phyloP scores from a whole-genome alignment of 2,329 filamentous ascomycete genomes.

The Talaromyces rugulosus region DNA sequence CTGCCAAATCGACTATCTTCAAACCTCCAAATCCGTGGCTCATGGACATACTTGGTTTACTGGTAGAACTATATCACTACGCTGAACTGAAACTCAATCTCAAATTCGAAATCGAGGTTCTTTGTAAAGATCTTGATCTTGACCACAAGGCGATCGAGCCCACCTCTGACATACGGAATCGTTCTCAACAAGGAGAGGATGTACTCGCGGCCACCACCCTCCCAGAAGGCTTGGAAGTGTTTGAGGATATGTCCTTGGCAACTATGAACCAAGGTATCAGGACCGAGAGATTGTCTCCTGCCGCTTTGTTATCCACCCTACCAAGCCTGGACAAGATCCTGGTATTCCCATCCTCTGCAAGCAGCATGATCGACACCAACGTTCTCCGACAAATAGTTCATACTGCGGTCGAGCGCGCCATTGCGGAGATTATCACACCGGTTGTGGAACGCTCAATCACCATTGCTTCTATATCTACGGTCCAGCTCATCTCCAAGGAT shows the following conservation, averaged over 20 bases:
- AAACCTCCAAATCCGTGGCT: conserved; percentile 94
- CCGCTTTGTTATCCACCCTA: conserved; percentile 71
- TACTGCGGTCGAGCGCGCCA: conserved; percentile 78
- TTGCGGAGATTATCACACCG: conserved; percentile 94
- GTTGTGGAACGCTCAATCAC: conserved; percentile 97
- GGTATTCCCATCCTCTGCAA: conserved; percentile 71
- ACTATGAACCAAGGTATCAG: conserved; percentile 65
- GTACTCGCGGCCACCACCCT: conserved; percentile 53
- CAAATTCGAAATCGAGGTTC: conserved; percentile 97
- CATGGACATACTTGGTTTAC: conserved; percentile 87
- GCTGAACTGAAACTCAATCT: conserved; percentile 93
- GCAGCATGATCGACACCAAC: conserved; percentile 68
- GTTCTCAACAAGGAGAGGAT: conserved; percentile 58
- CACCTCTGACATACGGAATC: conserved; percentile 77
- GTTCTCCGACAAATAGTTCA: conserved; percentile 72
- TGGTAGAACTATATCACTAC: conserved; percentile 90
- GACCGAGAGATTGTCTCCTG: conserved; percentile 69
- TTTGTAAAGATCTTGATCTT: conserved; percentile 88
- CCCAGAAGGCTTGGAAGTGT: conserved; percentile 70
- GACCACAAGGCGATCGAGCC: conserved; percentile 90
- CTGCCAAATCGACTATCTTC: conserved; percentile 80
- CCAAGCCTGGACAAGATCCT: conserved; percentile 79
- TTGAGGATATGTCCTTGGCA: conserved; percentile 77
- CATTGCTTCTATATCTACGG: conserved; percentile 93
- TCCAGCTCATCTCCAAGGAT: conserved; percentile 93